Evolutionary conservation across 2,329 filamentous ascomycete species (phyloP).

Genomic region (Talaromyces atroroseus): DNA sequence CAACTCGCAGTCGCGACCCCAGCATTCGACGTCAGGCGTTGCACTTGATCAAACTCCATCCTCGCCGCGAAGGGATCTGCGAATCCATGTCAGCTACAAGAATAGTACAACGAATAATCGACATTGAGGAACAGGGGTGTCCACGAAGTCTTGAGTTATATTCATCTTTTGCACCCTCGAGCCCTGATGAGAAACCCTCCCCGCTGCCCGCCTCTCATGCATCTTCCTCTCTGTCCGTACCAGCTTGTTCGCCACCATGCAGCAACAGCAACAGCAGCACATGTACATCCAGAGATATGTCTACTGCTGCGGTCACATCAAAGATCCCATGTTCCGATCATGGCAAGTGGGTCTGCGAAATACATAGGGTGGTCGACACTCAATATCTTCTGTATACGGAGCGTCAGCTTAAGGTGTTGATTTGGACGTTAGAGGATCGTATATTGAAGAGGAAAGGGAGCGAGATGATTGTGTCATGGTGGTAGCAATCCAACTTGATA

Average conservation of each 20-base stretch:
- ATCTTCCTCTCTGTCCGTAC: background rate
- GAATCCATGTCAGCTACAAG: conserved; percentile 6
- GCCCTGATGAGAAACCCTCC: background rate
- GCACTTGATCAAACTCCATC: conserved; percentile 3
- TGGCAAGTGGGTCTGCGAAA: conserved; percentile 9
- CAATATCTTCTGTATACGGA: conserved; percentile 10
- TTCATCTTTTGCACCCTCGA: background rate
- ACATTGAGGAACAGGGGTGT: conserved; percentile 10
- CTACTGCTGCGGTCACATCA: background rate
- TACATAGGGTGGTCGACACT: conserved; percentile 4
- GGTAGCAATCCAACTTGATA: background rate
- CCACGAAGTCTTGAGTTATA: background rate
- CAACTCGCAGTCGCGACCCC: conserved; percentile 8
- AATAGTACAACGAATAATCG: background rate
- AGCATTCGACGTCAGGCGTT: conserved; percentile 9
- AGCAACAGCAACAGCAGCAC: background rate
- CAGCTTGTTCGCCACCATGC: background rate
- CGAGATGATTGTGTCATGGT: conserved; percentile 9
- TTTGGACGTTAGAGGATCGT: conserved; percentile 11
- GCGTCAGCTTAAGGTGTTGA: conserved; percentile 8
- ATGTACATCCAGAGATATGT: background rate
- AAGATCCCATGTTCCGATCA: conserved; percentile 3
- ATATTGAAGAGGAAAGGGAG: conserved; percentile 5
- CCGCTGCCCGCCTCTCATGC: background rate
- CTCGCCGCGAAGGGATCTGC: conserved; percentile 11